phyloP scores from a whole-genome alignment of 257 asterid species.

The Penstemon davidsonii region DNA sequence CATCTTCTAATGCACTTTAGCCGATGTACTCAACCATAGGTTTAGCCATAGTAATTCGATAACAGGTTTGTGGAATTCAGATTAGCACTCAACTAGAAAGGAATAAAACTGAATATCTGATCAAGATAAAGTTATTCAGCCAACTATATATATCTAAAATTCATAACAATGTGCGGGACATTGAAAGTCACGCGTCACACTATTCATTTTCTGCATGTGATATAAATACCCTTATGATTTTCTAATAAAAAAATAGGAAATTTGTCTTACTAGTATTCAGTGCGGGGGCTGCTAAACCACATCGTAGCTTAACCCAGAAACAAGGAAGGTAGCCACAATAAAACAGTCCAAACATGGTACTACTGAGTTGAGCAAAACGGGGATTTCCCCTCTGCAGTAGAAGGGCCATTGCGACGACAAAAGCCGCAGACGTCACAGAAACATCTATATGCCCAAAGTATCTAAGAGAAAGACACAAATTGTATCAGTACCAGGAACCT shows the following conservation, averaged over 20 bases:
- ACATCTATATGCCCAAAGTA: constrained; percentile 89
- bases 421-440: constrained; percentile 92
- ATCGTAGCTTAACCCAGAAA: constrained; percentile 96
- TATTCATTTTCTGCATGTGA: constrained; percentile 14
- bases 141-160: not conserved
- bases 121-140: not conserved
- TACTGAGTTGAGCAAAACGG: constrained; percentile 91
- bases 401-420: constrained; percentile 70
- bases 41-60: not conserved
- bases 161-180: not conserved
- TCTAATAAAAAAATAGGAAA: constrained; percentile 22
- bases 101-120: not conserved
- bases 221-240: constrained; percentile 15
- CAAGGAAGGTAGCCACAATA: constrained; percentile 98
- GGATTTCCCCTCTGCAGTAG: constrained; percentile 87
- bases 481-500: constrained; percentile 25
- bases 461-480: constrained; percentile 41
- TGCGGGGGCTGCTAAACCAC: constrained; percentile 84
- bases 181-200: constrained; percentile 13
- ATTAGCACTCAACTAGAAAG: not conserved
- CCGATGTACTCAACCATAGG: not conserved
- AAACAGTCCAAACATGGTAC: constrained; percentile 93
- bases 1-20: not conserved
- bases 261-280: constrained; percentile 69
- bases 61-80: not conserved